Conservation (phyloP, 805 yeast genomes). For the Saitoella complicata region DNA sequence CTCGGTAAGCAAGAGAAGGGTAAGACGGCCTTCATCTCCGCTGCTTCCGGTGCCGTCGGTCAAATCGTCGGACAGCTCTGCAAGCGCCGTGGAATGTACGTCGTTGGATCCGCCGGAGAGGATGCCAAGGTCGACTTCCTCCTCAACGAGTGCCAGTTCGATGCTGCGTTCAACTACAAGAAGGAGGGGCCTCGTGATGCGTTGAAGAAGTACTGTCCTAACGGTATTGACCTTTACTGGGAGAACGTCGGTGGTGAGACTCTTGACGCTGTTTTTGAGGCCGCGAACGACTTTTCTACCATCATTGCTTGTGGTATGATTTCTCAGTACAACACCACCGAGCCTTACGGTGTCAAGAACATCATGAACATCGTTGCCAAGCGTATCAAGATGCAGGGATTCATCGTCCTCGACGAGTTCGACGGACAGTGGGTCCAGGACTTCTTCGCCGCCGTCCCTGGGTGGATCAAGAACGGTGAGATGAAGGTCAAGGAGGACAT, state of each 20-base stretch:
- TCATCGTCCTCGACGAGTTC: constrained; percentile 32
- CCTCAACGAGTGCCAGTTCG: constrained; percentile 38
- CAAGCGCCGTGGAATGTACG: constrained; percentile 35
- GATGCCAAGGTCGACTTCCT: constrained; percentile 38
- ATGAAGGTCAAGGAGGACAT: constrained; percentile 9
- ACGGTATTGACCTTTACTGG: constrained; percentile 36
- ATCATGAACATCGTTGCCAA: constrained; percentile 32
- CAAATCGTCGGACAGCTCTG: constrained; percentile 42
- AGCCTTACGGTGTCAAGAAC: constrained; percentile 21
- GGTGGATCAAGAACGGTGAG: constrained; percentile 6
- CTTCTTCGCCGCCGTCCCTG: constrained; percentile 3
- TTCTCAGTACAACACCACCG: constrained; percentile 36
- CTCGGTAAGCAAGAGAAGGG: constrained; percentile 16
- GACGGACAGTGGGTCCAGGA: constrained; percentile 17
- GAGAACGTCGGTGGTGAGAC: constrained; percentile 50
- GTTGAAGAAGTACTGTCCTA: constrained; percentile 25
- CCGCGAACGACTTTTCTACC: constrained; percentile 21
- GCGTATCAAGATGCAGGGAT: constrained; percentile 37
- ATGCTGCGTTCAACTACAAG: constrained; percentile 37
- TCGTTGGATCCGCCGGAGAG: constrained; percentile 49
- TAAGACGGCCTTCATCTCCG: constrained; percentile 38
- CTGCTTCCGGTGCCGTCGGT: constrained; percentile 69
- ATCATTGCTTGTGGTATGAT: constrained; percentile 51
- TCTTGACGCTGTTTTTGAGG: constrained; percentile 29
- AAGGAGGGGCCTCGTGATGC: constrained; percentile 24